These are phyloP conservation scores for Obba rivulosa DNA, from an alignment of 768 basidiomycete genomes.

Conservation along the genomic window DNA sequence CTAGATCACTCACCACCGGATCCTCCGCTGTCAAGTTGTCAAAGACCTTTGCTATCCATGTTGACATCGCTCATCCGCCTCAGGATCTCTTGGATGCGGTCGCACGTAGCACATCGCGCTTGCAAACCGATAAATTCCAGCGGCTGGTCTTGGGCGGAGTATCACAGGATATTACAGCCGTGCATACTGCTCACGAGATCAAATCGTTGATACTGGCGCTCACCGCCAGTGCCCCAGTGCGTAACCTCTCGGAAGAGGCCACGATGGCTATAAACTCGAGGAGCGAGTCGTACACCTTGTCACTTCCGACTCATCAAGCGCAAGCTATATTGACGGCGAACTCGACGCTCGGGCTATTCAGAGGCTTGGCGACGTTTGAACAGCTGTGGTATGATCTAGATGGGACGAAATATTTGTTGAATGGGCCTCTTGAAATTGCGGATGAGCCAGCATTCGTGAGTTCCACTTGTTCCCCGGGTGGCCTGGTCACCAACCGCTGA, in stretches of 20 bases:
- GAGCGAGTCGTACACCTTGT: slow-evolving; percentile 41
- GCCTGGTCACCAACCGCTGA: too few species aligned
- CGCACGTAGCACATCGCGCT: slow-evolving; percentile 22
- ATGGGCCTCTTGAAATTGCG: slow-evolving; percentile 34
- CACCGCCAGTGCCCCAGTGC: slow-evolving; percentile 5
- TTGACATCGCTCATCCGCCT: slow-evolving; percentile 32
- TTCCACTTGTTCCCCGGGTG: not conserved
- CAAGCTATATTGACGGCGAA: slow-evolving; percentile 36
- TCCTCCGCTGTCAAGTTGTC: slow-evolving; percentile 31
- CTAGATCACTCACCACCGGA: slow-evolving; percentile 20
- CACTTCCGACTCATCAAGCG: slow-evolving; percentile 31
- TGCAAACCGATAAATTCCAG: slow-evolving; percentile 32
- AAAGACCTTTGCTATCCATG: slow-evolving; percentile 39
- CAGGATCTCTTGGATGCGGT: slow-evolving; percentile 31
- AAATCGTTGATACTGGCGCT: slow-evolving; percentile 25
- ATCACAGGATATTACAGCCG: slow-evolving; percentile 22
- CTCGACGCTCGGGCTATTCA: slow-evolving; percentile 43
- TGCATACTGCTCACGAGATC: slow-evolving; percentile 24
- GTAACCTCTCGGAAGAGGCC: slow-evolving; percentile 32
- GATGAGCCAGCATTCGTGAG: slow-evolving; percentile 46
- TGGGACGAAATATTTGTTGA: slow-evolving; percentile 31
- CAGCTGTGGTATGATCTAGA: slow-evolving; percentile 44
- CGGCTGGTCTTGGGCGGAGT: slow-evolving; percentile 38
- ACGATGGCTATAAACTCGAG: slow-evolving; percentile 28
- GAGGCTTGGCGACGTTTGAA: slow-evolving; percentile 52